These are phyloP conservation scores for Colletotrichum tabaci DNA, from an alignment of 2,329 filamentous ascomycete genomes.

Conservation along the genomic window DNA sequence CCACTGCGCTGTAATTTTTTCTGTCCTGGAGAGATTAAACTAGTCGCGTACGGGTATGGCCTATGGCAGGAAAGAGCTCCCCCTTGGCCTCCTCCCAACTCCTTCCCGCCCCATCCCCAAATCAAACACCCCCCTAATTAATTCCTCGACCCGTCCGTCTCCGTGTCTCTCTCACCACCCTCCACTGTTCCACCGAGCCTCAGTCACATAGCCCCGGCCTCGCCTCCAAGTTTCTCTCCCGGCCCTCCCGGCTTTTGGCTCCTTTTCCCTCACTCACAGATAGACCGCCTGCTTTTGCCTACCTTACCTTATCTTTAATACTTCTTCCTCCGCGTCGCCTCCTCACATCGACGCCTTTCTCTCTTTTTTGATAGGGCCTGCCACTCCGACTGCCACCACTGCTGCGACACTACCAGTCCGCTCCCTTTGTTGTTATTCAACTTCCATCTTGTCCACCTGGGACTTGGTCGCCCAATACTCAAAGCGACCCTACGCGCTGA, in stretches of 20 bases:
- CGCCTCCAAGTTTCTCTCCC: slow-evolving; percentile 15
- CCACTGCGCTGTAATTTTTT: slow-evolving; percentile 42
- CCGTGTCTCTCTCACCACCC: slow-evolving; percentile 36
- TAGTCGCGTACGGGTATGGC: slow-evolving; percentile 23
- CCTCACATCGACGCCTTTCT: neutral
- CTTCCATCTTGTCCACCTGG: slow-evolving; percentile 22
- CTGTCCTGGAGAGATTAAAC: slow-evolving; percentile 33
- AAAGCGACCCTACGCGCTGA: slow-evolving; percentile 15
- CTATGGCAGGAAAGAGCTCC: slow-evolving; percentile 29
- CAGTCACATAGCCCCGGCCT: slow-evolving; percentile 35
- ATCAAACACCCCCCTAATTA: slow-evolving; percentile 38
- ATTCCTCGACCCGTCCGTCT: slow-evolving; percentile 21
- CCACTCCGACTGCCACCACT: slow-evolving; percentile 16
- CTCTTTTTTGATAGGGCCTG: slow-evolving; percentile 24
- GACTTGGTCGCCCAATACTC: slow-evolving; percentile 17
- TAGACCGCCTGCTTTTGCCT: slow-evolving; percentile 28
- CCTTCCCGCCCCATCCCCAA: slow-evolving; percentile 21
- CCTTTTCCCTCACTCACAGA: slow-evolving; percentile 21
- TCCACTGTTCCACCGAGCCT: slow-evolving; percentile 28
- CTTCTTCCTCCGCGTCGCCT: slow-evolving; percentile 12
- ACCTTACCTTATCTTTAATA: slow-evolving; percentile 28
- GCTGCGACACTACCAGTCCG: slow-evolving; percentile 32
- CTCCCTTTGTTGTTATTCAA: slow-evolving; percentile 35
- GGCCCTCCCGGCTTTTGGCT: slow-evolving; percentile 41
- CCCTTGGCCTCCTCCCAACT: slow-evolving; percentile 17